Conservation (phyloP, 1,139 yeast species). For the Arxiozyma bovina region DNA sequence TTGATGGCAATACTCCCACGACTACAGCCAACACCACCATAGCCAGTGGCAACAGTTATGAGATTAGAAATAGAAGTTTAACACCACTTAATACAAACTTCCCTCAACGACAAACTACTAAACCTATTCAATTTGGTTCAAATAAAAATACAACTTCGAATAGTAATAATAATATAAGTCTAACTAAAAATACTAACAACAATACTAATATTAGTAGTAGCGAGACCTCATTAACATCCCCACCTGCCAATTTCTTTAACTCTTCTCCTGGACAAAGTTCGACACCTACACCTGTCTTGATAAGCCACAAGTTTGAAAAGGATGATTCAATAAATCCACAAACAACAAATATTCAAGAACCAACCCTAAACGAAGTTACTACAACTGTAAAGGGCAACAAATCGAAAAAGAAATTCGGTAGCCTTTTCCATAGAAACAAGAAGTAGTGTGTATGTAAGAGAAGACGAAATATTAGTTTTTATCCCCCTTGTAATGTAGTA, state of each 20-base stretch:
- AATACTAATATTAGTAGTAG: not conserved
- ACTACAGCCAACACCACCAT: not conserved
- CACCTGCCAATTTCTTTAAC: not conserved
- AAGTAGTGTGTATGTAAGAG: not conserved
- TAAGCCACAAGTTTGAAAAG: constrained; percentile 3
- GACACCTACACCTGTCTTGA: not conserved
- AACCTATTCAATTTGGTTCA: constrained; percentile 6
- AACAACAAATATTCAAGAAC: not conserved
- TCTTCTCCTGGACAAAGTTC: not conserved
- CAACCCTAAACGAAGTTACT: constrained; percentile 4
- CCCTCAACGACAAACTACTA: not conserved
- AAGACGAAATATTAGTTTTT: not conserved
- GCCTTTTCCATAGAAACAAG: constrained; percentile 20
- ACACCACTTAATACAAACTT: not conserved
- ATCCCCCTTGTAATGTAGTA: not conserved
- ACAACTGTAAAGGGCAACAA: constrained; percentile 3
- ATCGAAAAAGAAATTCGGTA: constrained; percentile 24
- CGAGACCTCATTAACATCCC: not conserved
- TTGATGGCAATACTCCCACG: not conserved
- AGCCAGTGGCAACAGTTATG: not conserved
- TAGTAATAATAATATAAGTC: not conserved
- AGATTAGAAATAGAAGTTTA: not conserved
- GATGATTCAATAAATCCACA: not conserved
- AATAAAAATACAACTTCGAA: not conserved
- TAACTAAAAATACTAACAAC: not conserved